Base-by-base conservation (phyloP, 83 land plant species). In the Larix sibirica region DNA sequence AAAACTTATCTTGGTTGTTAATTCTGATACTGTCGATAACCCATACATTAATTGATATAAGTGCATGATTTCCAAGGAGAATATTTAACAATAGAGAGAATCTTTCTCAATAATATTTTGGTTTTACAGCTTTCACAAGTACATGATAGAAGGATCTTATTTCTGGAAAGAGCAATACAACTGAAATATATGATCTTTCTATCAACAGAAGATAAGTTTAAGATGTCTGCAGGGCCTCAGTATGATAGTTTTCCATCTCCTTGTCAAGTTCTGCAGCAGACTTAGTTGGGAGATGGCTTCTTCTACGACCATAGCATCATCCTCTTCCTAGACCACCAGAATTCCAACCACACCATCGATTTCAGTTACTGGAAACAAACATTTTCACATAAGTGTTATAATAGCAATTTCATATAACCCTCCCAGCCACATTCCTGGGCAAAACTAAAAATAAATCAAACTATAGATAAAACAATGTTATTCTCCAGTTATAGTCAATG, bases 181-280 rank as follows among this genome's bases (percentile, higher is more conserved):
- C 56, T 9, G 12, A 50, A 50, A 50, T 6, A 33, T 42, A 42
- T 5, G 6, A 50, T 50, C 56, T 50, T 50, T 47, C 54, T 47
- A 47, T 47, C 54, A 47, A 10, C 54, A 47, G 54, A 47, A 47
- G 54, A 47, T 47, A 50, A 50, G 67, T n/a, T 64, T 83, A 79
- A 84, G 68, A 89, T 50, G 86, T 84, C 75, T 91, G 86, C 94
- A 90, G 92, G 42, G 94, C 94, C 80, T 85, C 93, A 6, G 94
- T 81, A 80, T 94, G 96, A 78, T 94, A 94, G 64, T 67, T 92
- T 26, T 94, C 96, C 66, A 94, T 85, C 24, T 94, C 96, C 77
- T 89, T 86, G 88, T 94, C 89, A 69, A 94, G 87, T 3, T 94
- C 88, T 81, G 85, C 87, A 9, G 92, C 94, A 8, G 96, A 91